These are phyloP conservation scores for Colletotrichum sp. DNA, from an alignment of 2,329 filamentous ascomycete genomes.

Conservation along the genomic window DNA sequence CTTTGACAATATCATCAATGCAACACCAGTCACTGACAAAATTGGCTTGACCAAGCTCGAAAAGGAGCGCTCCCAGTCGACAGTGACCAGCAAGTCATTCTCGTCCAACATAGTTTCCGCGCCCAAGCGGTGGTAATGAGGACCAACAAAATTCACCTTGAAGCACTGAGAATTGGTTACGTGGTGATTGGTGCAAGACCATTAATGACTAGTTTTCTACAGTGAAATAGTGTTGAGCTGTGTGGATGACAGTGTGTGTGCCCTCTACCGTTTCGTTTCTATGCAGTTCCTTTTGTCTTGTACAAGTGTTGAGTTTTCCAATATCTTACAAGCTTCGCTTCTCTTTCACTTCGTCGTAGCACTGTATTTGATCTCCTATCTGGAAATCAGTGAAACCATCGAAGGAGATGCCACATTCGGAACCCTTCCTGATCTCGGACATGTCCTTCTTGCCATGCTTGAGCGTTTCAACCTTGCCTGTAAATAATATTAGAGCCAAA, in stretches of 20 bases:
- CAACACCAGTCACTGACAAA: constrained; percentile 86
- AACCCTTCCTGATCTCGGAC: constrained; percentile 85
- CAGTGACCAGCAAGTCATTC: constrained; percentile 55
- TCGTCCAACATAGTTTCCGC: constrained; percentile 54
- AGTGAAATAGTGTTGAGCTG: neutral
- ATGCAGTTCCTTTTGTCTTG: neutral
- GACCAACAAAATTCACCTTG: neutral
- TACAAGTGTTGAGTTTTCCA: neutral
- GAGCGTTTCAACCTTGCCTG: constrained; percentile 79
- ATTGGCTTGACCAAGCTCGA: constrained; percentile 69
- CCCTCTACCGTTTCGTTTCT: neutral
- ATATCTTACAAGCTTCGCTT: constrained; percentile 55
- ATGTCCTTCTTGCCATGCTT: constrained; percentile 95
- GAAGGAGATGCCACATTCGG: constrained; percentile 92
- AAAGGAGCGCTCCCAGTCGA: constrained; percentile 55
- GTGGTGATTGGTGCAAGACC: neutral
- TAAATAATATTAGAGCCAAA: neutral
- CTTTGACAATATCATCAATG: constrained; percentile 93
- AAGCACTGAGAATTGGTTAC: neutral
- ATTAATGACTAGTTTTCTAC: constrained; percentile 1
- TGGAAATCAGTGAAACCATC: constrained; percentile 79
- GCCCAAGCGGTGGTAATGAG: constrained; percentile 48
- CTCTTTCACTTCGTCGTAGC: constrained; percentile 79
- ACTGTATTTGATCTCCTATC: constrained; percentile 85
- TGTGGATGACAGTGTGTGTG: neutral